Conservation (phyloP, 2,329 filamentous ascomycete genomes). For the Ophiobolus disseminans region DNA sequence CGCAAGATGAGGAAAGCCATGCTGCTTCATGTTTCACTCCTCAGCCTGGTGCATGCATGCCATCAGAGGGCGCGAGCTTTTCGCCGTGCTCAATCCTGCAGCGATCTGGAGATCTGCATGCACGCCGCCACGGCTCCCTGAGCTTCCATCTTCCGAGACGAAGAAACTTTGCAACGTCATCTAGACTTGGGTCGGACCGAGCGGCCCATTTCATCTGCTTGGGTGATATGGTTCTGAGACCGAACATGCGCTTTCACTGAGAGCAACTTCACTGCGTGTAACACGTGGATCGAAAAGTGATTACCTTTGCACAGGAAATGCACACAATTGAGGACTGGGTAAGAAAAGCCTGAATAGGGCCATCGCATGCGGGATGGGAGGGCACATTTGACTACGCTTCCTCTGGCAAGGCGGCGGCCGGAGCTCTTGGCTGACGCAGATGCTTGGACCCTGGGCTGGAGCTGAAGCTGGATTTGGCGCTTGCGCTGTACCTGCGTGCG, state of each 20-base stretch:
- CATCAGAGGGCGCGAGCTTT: not conserved
- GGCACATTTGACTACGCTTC: not conserved
- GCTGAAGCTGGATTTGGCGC: not conserved
- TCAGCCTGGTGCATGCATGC: not conserved
- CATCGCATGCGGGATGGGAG: not conserved
- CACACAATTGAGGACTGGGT: not conserved
- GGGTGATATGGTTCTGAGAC: too few relatives aligned
- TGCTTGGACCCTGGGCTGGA: not conserved
- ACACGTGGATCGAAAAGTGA: too few relatives aligned
- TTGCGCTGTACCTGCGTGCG: not conserved
- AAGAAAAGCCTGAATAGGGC: too few relatives aligned
- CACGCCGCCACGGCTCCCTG: not conserved
- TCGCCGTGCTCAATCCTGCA: not conserved
- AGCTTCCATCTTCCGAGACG: not conserved
- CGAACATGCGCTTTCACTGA: not conserved
- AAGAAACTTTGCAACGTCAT: too few relatives aligned
- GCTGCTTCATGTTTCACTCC: not conserved
- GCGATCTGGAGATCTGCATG: not conserved
- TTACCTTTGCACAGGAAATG: not conserved
- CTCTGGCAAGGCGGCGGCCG: not conserved
- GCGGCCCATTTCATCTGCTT: too few relatives aligned
- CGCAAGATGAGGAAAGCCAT: not conserved
- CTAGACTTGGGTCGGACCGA: too few relatives aligned
- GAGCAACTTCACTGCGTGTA: too few relatives aligned
- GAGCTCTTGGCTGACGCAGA: conserved; percentile 6